phyloP scores from a whole-genome alignment of 2,329 filamentous ascomycete genomes.

The Trichophyton rubrum region DNA sequence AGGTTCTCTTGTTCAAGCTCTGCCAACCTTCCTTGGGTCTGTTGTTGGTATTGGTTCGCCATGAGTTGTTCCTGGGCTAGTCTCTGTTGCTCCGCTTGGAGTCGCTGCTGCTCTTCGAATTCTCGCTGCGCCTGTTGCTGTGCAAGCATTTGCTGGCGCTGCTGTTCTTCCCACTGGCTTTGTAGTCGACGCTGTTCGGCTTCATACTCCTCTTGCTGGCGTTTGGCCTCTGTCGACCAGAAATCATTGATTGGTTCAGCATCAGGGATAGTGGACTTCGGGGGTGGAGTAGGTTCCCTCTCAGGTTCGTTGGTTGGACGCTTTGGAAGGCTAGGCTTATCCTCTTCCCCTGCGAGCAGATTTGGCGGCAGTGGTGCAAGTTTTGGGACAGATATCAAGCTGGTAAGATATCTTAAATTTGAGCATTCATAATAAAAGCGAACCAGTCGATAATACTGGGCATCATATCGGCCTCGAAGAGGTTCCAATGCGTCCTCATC shows the following conservation, averaged over 20 bases:
- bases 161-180: conserved; percentile 70
- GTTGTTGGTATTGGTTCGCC: conserved; percentile 78
- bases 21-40: conserved; percentile 89
- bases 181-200: conserved; percentile 83
- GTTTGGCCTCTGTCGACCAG: conserved; percentile 85
- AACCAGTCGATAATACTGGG: conserved; percentile 89
- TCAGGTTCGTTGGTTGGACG: conserved; percentile 60
- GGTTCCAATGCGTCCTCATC: conserved; percentile 88
- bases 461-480: conserved; percentile 76
- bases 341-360: conserved; percentile 71
- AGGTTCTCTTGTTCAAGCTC: conserved; percentile 93
- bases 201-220: conserved; percentile 89
- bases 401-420: conserved; percentile 90
- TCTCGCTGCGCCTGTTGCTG: conserved; percentile 77
- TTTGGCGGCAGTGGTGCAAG: conserved; percentile 89
- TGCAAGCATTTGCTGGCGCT: conserved; percentile 68
- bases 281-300: conserved; percentile 54
- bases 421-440: conserved; percentile 99
- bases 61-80: conserved; percentile 82
- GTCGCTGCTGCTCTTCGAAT: conserved; percentile 91
- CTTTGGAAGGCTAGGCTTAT: conserved; percentile 67
- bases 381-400: conserved; percentile 90
- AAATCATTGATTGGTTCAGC: conserved; percentile 95
- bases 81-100: conserved; percentile 76
- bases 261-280: conserved; percentile 54